These are phyloP conservation scores for Bonia amplexicaulis DNA, from an alignment of 176 grass and related monocot genomes.

Conservation along the genomic window DNA sequence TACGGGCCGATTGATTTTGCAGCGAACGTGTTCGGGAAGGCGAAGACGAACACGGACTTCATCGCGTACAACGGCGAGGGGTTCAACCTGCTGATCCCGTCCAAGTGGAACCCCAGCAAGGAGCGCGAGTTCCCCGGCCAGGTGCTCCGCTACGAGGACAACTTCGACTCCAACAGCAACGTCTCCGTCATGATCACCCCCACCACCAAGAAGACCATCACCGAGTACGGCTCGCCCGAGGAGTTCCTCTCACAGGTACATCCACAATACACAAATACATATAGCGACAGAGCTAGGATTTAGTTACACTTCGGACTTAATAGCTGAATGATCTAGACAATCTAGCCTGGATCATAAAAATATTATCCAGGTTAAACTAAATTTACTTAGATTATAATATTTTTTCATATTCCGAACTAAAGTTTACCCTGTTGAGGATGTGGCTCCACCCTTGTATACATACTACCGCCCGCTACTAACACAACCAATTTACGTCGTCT, in stretches of 20 bases:
- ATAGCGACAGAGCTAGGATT: too few species aligned
- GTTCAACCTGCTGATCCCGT: conserved; percentile 80
- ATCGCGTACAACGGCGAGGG: conserved; percentile 62
- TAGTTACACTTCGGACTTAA: too few species aligned
- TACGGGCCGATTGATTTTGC: neutral
- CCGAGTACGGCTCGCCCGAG: conserved; percentile 75
- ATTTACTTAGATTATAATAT: too few species aligned
- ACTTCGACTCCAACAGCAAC: conserved; percentile 87
- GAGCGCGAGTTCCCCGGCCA: conserved; percentile 87
- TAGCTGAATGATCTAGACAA: too few species aligned
- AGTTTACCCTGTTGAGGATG: too few species aligned
- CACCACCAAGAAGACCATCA: conserved; percentile 74
- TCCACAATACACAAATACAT: too few species aligned
- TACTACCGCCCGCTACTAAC: too few species aligned
- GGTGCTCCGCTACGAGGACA: conserved; percentile 94
- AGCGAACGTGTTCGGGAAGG: conserved; percentile 92
- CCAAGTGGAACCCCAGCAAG: conserved; percentile 95
- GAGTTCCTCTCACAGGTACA: conserved; percentile 66
- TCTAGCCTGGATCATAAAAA: too few species aligned
- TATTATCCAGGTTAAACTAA: too few species aligned
- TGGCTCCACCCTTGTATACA: too few species aligned
- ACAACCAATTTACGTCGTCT: too few species aligned
- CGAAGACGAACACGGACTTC: conserved; percentile 76
- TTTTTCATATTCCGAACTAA: too few species aligned
- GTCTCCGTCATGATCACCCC: conserved; percentile 74